These are phyloP conservation scores for Apophysomyces ossiformis DNA, from an alignment of 371 early-diverging fungal species.

Conservation along the genomic window DNA sequence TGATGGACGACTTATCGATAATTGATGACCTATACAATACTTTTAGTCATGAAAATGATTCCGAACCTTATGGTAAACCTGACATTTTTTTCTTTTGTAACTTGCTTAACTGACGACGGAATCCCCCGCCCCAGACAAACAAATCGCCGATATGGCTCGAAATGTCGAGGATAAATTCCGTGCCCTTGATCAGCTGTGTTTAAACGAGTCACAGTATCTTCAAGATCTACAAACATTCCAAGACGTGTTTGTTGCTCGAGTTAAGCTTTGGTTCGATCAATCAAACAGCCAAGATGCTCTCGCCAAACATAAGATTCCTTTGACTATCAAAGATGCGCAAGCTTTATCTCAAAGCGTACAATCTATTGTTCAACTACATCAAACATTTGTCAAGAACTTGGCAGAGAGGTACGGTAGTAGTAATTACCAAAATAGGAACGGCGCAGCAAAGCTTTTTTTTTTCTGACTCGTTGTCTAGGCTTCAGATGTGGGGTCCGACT, in stretches of 20 bases:
- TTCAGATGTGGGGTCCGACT: conserved; percentile 43
- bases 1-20: conserved; percentile 38
- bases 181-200: conserved; percentile 3
- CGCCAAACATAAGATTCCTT: conserved; percentile 3
- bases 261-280: conserved; percentile 25
- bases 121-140: background rate
- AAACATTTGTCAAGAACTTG: conserved; percentile 15
- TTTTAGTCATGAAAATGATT: conserved; percentile 24
- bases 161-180: conserved; percentile 12
- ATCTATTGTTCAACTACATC: conserved; percentile 5
- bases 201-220: conserved; percentile 14
- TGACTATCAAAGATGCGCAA: conserved; percentile 8
- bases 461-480: conserved; percentile 10
- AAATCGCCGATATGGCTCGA: conserved; percentile 11
- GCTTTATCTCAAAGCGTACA: conserved; percentile 14
- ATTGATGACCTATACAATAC: conserved; percentile 38
- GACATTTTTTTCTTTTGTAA: background rate
- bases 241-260: conserved; percentile 15
- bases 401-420: conserved; percentile 21
- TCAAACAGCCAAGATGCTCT: conserved; percentile 15
- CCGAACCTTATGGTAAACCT: conserved; percentile 30
- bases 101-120: background rate
- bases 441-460: conserved; percentile 7
- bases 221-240: conserved; percentile 24
- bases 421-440: background rate